A percentile compares a stretch with the other conserved stretches of the same genome.
Evolutionary conservation across 306 rosid species (phyloP).

Genomic region (Luffa aegyptiaca): DNA sequence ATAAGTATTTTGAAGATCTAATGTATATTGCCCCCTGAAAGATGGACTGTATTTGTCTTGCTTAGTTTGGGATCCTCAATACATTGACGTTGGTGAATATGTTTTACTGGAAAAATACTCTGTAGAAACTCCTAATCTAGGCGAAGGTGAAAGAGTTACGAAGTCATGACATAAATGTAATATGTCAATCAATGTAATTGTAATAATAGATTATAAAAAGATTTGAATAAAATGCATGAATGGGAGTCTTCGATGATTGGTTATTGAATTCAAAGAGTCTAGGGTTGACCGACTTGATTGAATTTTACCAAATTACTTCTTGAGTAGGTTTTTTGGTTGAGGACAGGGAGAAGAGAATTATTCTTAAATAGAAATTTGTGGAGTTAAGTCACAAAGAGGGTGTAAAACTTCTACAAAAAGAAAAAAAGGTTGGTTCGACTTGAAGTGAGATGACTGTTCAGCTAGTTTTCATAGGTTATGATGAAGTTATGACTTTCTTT

Average conservation of each 20-base stretch:
- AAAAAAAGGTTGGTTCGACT: neutral
- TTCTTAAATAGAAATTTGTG: neutral
- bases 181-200: neutral
- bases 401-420: neutral
- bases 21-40: neutral
- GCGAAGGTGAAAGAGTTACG: neutral
- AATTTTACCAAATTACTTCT: neutral
- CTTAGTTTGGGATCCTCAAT: neutral
- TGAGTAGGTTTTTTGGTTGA: neutral
- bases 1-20: neutral
- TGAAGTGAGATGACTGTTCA: neutral
- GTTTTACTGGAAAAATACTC: neutral
- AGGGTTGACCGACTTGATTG: neutral
- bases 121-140: neutral
- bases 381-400: neutral
- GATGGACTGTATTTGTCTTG: neutral
- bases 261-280: neutral
- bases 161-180: neutral
- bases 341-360: neutral
- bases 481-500: neutral
- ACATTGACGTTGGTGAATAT: neutral
- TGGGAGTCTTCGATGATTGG: neutral
- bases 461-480: neutral
- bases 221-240: neutral
- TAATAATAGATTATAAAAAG: neutral